Percentiles rank a stretch among this genome's conserved stretches.
These are phyloP conservation scores for Nannochloris sp. DNA, from an alignment of 139 green algal genomes.

Conservation along the genomic window DNA sequence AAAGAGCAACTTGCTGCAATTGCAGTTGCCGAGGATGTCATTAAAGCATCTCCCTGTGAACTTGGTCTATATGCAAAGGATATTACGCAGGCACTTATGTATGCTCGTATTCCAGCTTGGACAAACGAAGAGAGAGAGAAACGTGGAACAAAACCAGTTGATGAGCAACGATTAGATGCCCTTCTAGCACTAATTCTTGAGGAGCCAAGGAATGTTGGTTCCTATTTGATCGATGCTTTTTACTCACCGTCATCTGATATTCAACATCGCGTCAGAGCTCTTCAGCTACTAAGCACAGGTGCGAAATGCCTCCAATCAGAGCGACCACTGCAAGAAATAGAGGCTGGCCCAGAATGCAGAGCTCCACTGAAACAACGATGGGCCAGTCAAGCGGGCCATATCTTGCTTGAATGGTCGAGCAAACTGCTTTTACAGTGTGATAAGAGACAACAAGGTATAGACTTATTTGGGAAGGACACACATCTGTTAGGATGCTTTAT, in stretches of 20 bases:
- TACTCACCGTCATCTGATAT: constrained; percentile 65
- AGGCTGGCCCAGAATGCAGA: constrained; percentile 2
- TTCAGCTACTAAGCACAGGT: constrained; percentile 42
- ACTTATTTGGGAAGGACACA: constrained; percentile 62
- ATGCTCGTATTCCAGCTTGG: constrained; percentile 52
- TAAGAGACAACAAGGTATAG: constrained; percentile 55
- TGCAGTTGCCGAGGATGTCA: constrained; percentile 32
- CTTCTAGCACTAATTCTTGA: constrained; percentile 44
- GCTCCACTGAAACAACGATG: constrained; percentile 33
- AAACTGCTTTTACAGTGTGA: constrained; percentile 40
- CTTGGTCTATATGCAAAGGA: constrained; percentile 46
- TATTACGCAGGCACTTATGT: constrained; percentile 54
- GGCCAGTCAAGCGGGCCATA: constrained; percentile 1
- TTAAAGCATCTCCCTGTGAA: constrained; percentile 63
- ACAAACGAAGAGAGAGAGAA: constrained; percentile 24
- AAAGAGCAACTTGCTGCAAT: constrained; percentile 45
- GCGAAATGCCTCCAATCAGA: constrained; percentile 4
- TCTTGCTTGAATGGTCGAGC: constrained; percentile 55
- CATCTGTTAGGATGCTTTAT: constrained; percentile 69
- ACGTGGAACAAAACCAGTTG: not conserved
- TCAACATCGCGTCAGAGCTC: constrained; percentile 49
- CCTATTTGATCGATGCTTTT: constrained; percentile 43
- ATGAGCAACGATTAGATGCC: constrained; percentile 22
- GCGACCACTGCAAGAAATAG: constrained; percentile 7
- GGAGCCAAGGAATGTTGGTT: constrained; percentile 32